Conservation (phyloP, 805 yeast species). For the Teunomyces tritomae region DNA sequence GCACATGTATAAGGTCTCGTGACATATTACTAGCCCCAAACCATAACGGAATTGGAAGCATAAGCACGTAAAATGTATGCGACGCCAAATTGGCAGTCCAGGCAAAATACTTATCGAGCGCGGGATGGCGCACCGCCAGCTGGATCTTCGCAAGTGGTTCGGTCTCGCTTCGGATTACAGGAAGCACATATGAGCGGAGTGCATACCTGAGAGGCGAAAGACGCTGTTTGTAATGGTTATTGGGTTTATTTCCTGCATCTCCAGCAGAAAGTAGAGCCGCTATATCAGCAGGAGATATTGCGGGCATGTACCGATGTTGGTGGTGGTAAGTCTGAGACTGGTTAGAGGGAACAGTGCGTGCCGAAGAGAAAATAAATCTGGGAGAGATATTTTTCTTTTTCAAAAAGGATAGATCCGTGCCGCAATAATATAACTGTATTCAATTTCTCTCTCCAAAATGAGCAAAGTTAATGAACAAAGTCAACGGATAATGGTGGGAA, state of each 20-base stretch:
- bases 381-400: neutral
- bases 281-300: conserved; percentile 11
- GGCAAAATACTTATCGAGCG: conserved; percentile 73
- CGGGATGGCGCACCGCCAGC: conserved; percentile 41
- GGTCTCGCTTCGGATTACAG: conserved; percentile 64
- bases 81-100: conserved; percentile 88
- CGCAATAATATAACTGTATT: neutral
- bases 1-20: conserved; percentile 57
- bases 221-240: conserved; percentile 59
- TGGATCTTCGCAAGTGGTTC: conserved; percentile 59
- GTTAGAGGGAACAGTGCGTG: no score
- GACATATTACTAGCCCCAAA: conserved; percentile 58
- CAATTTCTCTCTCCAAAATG: neutral
- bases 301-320: neutral
- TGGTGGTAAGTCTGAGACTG: conserved; percentile 5
- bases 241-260: conserved; percentile 77
- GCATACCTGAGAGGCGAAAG: conserved; percentile 56
- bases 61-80: conserved; percentile 88
- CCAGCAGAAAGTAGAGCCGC: conserved; percentile 12
- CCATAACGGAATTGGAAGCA: conserved; percentile 86
- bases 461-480: neutral
- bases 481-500: neutral
- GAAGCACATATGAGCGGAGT: conserved; percentile 53
- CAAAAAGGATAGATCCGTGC: neutral
- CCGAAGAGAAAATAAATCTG: neutral